Percentiles rank a stretch among this genome's conserved stretches.
Evolutionary conservation across 148 eudicot species (phyloP).

Genomic region (Vaccinium macrocarpon): DNA sequence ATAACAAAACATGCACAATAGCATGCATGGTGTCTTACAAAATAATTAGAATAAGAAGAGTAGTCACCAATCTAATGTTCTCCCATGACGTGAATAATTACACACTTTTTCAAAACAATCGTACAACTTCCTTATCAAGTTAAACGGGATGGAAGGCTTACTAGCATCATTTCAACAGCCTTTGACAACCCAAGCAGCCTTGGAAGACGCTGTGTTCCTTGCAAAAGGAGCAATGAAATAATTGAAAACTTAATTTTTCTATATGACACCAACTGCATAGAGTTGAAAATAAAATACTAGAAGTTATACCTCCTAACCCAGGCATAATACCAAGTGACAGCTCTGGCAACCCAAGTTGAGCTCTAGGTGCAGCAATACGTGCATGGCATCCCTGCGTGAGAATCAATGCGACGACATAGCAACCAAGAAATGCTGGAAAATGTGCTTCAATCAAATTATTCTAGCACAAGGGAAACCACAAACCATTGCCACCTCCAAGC

Average conservation of each 20-base stretch:
- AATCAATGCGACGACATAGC: slow-evolving; percentile 1
- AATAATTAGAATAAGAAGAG: background rate
- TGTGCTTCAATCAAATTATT: background rate
- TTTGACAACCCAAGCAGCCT: slow-evolving; percentile 79
- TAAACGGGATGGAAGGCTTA: slow-evolving; percentile 31
- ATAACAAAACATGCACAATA: background rate
- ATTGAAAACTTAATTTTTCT: background rate
- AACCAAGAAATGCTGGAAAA: background rate
- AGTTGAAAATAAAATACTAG: background rate
- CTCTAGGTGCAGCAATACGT: slow-evolving; percentile 72
- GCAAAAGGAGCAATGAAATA: background rate
- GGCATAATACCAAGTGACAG: slow-evolving; percentile 87
- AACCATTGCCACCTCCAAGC: slow-evolving; percentile 91
- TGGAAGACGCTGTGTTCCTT: slow-evolving; percentile 96
- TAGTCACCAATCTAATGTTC: background rate
- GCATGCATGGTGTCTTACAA: background rate
- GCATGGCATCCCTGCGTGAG: slow-evolving; percentile 77
- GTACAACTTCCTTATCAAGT: background rate
- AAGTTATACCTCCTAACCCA: slow-evolving; percentile 69
- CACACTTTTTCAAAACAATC: background rate
- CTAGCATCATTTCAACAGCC: slow-evolving; percentile 87
- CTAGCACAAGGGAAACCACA: slow-evolving; percentile 23
- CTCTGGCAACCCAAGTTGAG: slow-evolving; percentile 93
- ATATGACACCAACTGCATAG: background rate
- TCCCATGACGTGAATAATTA: background rate